phyloP scores from a whole-genome alignment of 2,329 filamentous ascomycete genomes.

The Fusarium subglutinans region DNA sequence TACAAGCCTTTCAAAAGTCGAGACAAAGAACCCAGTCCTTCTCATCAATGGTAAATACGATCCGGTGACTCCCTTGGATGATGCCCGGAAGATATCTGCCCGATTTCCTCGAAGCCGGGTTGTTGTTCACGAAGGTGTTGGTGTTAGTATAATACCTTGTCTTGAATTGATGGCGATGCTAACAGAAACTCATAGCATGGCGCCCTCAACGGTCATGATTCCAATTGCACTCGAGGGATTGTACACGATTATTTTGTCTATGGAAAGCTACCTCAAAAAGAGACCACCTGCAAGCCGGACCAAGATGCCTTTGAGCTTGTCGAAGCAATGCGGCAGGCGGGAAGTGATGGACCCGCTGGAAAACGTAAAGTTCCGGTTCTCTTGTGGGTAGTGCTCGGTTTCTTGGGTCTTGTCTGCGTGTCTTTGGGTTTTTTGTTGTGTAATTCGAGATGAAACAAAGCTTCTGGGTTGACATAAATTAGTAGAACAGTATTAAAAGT shows the following conservation, averaged over 20 bases:
- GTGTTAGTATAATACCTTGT: not conserved
- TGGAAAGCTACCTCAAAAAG: fast-evolving
- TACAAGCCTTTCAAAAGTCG: not conserved
- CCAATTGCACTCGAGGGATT: fast-evolving
- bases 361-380: not conserved
- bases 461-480: not conserved
- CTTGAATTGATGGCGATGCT: not conserved
- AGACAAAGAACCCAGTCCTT: not conserved
- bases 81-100: not conserved
- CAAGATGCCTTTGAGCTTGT: fast-evolving
- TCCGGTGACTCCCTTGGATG: not conserved
- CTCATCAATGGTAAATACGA: not conserved
- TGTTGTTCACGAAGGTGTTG: not conserved
- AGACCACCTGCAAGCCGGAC: not conserved
- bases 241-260: not conserved
- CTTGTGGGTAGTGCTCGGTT: not conserved
- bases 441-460: not conserved
- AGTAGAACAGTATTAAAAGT: not conserved
- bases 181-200: not conserved
- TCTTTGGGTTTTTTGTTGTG: not conserved
- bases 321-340: fast-evolving
- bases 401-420: not conserved
- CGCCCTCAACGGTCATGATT: fast-evolving
- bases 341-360: fast-evolving
- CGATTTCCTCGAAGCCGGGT: not conserved